Base-by-base conservation (phyloP, 2,329 filamentous ascomycete genomes). In the Diaporthe eres region DNA sequence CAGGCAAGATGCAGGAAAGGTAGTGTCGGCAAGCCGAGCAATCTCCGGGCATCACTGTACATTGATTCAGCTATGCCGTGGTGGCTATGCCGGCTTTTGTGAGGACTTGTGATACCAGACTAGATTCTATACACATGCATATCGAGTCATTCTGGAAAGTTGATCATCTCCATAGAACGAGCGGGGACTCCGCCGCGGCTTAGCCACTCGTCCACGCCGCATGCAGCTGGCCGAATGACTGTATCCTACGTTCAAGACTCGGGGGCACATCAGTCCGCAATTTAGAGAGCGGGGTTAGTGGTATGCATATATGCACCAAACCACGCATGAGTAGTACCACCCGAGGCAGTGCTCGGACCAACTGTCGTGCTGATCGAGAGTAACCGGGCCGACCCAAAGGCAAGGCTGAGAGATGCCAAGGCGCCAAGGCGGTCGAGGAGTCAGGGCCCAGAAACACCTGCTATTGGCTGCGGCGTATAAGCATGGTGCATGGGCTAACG, bases 361-460 rank as follows among this genome's bases (percentile, higher is more conserved):
- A 10, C 60, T 6, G 39, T 31, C n/a, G 25, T 19, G 7, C 5
- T 34, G 28, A 22, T 47, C 28, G 17, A 13, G 12, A n/a, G 19
- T 7, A 12, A n/a, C 34, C n/a, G 22, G 37, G 6, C 58, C 58
- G 58, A 25, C 37, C 12, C 9, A 47, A 49, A 49, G 17, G n/a
- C 42, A 49, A 65, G 61, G 42, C 61, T 49, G 42, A 65, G 25
- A 19, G 39, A 65, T 13, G 61, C 61, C 61, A 65, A 65, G 42
- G 25, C 60, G 60, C 42, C 15, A 22, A 63, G 31, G 28, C 39
- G 9, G 39, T 12, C n/a, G 44, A 47, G 17, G 15, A 15, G 17
- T 6, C 60, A 34, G 42, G 61, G 42, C 42, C 15, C 5, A 31
- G 13, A 44, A 19, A 44, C n/a, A 4, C n/a, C 39, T 47, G 39